phyloP scores from a whole-genome alignment of 495 filamentous ascomycete species.

The Cryomyces minteri region DNA sequence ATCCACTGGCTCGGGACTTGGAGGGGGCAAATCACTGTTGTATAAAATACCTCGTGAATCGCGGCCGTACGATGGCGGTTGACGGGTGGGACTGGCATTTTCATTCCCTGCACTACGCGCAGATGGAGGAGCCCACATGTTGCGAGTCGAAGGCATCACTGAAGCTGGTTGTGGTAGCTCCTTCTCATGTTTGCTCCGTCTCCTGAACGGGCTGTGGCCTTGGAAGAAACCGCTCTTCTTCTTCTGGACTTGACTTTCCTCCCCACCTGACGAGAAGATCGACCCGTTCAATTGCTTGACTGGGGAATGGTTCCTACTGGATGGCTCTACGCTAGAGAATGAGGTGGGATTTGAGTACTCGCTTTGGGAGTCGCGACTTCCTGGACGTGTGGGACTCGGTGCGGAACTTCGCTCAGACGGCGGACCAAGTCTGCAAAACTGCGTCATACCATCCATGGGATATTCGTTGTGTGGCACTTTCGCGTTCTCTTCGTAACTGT shows the following conservation, averaged over 20 bases:
- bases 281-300: slow-evolving; percentile 39
- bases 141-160: slow-evolving; percentile 27
- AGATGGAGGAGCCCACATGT: slow-evolving; percentile 39
- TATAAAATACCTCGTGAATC: not conserved
- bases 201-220: slow-evolving; percentile 81
- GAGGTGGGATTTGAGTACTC: slow-evolving; percentile 84
- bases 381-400: slow-evolving; percentile 53
- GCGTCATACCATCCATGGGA: slow-evolving; percentile 94
- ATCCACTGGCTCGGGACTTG: slow-evolving; percentile 81
- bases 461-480: slow-evolving; percentile 82
- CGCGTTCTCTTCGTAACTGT: slow-evolving; percentile 45
- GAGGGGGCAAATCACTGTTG: slow-evolving; percentile 17
- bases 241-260: slow-evolving; percentile 55
- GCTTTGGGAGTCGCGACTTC: slow-evolving; percentile 78
- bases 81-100: slow-evolving; percentile 18
- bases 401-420: slow-evolving; percentile 72
- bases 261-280: slow-evolving; percentile 23
- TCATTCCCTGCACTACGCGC: slow-evolving; percentile 12
- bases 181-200: slow-evolving; percentile 79
- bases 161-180: slow-evolving; percentile 26
- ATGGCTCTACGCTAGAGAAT: slow-evolving; percentile 50
- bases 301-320: slow-evolving; percentile 47
- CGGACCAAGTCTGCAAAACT: slow-evolving; percentile 80
- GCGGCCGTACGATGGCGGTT: slow-evolving; percentile 7
- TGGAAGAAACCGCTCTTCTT: slow-evolving; percentile 89